These are phyloP conservation scores for Hortiboletus rubellus DNA, from an alignment of 1,284 basidiomycete genomes.

Conservation along the genomic window DNA sequence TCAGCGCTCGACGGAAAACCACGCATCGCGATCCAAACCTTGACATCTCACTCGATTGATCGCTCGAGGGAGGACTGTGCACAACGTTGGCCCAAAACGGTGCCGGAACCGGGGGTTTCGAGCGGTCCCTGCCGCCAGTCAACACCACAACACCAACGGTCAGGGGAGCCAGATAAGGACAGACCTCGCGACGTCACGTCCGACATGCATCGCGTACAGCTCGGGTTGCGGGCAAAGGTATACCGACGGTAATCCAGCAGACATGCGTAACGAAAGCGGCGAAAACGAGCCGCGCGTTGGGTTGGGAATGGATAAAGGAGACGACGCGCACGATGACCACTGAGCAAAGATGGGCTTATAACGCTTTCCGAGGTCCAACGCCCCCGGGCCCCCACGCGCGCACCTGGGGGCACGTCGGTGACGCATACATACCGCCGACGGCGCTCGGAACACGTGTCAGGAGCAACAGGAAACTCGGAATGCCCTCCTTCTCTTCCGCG, in stretches of 20 bases:
- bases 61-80: neutral
- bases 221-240: slow-evolving; percentile 1
- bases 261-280: slow-evolving; percentile 9
- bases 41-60: neutral
- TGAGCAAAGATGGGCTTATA: slow-evolving; percentile 7
- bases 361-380: neutral
- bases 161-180: neutral
- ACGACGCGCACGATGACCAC: neutral
- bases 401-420: neutral
- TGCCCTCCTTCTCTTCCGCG: slow-evolving; percentile 7
- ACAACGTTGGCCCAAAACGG: slow-evolving; percentile 8
- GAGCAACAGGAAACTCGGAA: slow-evolving; percentile 10
- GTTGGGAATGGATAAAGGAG: neutral
- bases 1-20: slow-evolving; percentile 1
- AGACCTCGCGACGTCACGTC: slow-evolving; percentile 9
- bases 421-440: slow-evolving; percentile 11
- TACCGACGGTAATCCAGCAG: neutral
- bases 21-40: slow-evolving; percentile 5
- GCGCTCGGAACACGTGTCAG: slow-evolving; percentile 9
- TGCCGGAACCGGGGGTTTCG: neutral
- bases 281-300: neutral
- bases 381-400: no score
- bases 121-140: slow-evolving; percentile 10
- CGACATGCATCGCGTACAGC: neutral
- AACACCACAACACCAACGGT: neutral